Conservation (phyloP, 768 basidiomycete species). For the Russula ochroleuca region DNA sequence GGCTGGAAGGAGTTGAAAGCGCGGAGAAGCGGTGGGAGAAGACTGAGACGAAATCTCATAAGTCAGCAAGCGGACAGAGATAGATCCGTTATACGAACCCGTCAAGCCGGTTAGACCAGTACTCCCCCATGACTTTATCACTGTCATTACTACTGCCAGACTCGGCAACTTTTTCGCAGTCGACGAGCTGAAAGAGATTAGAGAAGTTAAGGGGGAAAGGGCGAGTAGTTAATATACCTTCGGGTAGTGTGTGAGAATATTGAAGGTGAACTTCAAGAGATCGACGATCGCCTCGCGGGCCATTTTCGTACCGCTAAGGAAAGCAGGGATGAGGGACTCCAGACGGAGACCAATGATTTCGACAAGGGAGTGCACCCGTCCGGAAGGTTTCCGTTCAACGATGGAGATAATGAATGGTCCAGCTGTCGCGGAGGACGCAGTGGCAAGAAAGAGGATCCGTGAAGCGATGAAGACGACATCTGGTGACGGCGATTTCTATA, state of each 20-base stretch:
- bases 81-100: slow-evolving; percentile 40
- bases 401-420: slow-evolving; percentile 48
- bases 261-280: slow-evolving; percentile 79
- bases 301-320: slow-evolving; percentile 50
- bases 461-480: slow-evolving; percentile 71
- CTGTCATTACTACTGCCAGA: slow-evolving; percentile 16
- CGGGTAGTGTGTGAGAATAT: slow-evolving; percentile 76
- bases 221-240: slow-evolving; percentile 44
- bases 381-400: slow-evolving; percentile 59
- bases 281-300: slow-evolving; percentile 75
- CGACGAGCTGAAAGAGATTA: slow-evolving; percentile 17
- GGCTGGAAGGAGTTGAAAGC: slow-evolving; percentile 64
- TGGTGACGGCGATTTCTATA: slow-evolving; percentile 55
- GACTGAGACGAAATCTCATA: not conserved
- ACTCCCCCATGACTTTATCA: slow-evolving; percentile 59
- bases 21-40: slow-evolving; percentile 68
- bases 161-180: slow-evolving; percentile 23
- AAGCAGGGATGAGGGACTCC: slow-evolving; percentile 48
- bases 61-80: slow-evolving; percentile 3
- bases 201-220: not conserved
- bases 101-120: slow-evolving; percentile 71
- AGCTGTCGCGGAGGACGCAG: slow-evolving; percentile 49
- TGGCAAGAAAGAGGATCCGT: slow-evolving; percentile 71
- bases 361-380: slow-evolving; percentile 46
- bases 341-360: slow-evolving; percentile 61